Evolutionary conservation across 1,284 basidiomycete species (phyloP), one percentile per base, ranked within the genome.

Genomic region (Lentinula novae-zelandiae): DNA sequence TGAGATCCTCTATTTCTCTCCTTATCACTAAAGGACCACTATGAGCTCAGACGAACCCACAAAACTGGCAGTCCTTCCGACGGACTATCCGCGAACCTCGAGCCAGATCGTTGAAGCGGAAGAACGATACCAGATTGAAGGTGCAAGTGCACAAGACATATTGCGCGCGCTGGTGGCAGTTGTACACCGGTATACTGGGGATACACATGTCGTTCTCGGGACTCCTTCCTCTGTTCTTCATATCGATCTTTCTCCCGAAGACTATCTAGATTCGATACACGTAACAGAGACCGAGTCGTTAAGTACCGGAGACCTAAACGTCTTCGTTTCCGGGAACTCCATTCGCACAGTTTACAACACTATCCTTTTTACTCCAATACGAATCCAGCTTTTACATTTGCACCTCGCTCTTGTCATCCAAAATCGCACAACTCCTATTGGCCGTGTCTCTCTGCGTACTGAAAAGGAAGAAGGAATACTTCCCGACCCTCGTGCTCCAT

Each of bases 161-260:
- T 84, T 99, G 51, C 82, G 99, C 51, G 90, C 96, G 0, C 98
- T 99, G 74, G 84, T 87, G 22, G 90, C 97, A 40, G 81, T 99
- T 39, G 79, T 99, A 12, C 95, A 98, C 78, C 84, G 97, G 48
- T 98, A 96, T 77, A 98, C 97, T 0, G 95, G 93, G 57, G 97
- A 99, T 74, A 96, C 90, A 12, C 95, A 98, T 68, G 82, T 99
- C 65, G 84, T 98, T 63, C 90, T 99, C 67, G 96, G 93, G 56
- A 95, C 95, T 0, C 96, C 94, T 15, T 91, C 92, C 17, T 86
- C 89, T 1, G 27, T 56, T 79, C 84, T n/a, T 85, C 85, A 1
- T 83, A 84, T 40, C 86, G 92, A 62, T 95, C 96, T 6, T 79
- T 46, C 54, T 10, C 54, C 54, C 10, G 54, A 56, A 36, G 42